Evolutionary conservation across 1,284 basidiomycete genomes (phyloP), one percentile per base, ranked within the genome.

Genomic region (Cutaneotrichosporon dermatis): DNA sequence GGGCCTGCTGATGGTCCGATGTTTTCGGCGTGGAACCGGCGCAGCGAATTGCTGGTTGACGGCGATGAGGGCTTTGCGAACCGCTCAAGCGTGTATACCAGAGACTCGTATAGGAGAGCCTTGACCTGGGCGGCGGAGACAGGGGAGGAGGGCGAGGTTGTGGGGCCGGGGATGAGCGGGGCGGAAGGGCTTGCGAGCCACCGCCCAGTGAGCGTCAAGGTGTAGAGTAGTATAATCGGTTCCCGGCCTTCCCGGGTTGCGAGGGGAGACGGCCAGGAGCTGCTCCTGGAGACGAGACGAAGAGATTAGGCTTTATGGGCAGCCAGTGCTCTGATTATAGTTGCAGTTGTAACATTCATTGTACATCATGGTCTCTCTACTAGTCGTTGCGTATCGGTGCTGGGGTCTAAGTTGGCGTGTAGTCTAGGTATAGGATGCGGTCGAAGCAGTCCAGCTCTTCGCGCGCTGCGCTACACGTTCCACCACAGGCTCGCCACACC

Each of bases 401-500:
- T 25, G 25, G 25, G 25, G 25, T 25, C 25, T 25, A 25, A 25
- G 25, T 25, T 25, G 25, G 25, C 25, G 25, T 25, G 25, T 25
- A 25, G 25, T 25, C 25, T 25, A 25, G 25, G 25, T 25, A 25
- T 25, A 25, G 25, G 25, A 25, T n/a, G 25, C 25, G 25, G 25
- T 25, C 2, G 25, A 25, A 25, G 2, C 25, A 25, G 25, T 25
- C 25, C 25, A 3, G 12, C 9, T 2, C 39, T 12, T 8, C 39
- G 12, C 12, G 8, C 39, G 13, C 35, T 33, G 8, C 39, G 13
- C 35, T 55, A 55, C 15, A 91, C 85, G 44, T 83, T 80, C 51
- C 82, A 84, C 78, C 92, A 93, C 43, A 94, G 76, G 45, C 81
- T 79, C 84, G 87, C 92, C 3, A 95, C 89, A 3, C 92, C 92